Conservation (phyloP, 345 rosid genomes). For the rapeseed (Brassica napus) region DNA sequence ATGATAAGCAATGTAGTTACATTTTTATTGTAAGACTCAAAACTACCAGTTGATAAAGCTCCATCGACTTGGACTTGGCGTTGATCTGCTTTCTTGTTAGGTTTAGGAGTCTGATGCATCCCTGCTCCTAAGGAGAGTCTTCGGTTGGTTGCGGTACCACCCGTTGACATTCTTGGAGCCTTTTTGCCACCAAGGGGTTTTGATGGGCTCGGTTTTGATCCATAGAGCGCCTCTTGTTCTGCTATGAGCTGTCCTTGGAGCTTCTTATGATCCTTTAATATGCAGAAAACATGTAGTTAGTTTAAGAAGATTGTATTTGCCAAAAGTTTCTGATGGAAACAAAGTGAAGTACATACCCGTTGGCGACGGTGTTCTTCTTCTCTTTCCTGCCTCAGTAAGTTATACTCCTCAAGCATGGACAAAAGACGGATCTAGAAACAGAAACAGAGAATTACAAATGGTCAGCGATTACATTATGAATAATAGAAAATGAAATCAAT, state of each 20-base stretch:
- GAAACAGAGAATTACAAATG: not conserved
- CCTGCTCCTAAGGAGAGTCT: slow-evolving; percentile 79
- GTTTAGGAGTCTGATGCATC: slow-evolving; percentile 69
- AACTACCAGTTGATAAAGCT: slow-evolving; percentile 61
- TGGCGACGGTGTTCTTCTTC: slow-evolving; percentile 92
- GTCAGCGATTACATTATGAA: not conserved
- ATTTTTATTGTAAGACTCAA: not conserved
- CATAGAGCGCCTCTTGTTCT: slow-evolving; percentile 91
- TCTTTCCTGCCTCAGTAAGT: slow-evolving; percentile 75
- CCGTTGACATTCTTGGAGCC: slow-evolving; percentile 70
- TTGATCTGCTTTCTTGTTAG: slow-evolving; percentile 58
- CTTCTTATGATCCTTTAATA: slow-evolving; percentile 91
- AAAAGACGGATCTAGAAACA: slow-evolving; percentile 69
- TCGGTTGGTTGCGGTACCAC: slow-evolving; percentile 64
- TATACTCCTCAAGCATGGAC: slow-evolving; percentile 89
- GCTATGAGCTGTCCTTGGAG: slow-evolving; percentile 92
- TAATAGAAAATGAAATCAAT: not conserved
- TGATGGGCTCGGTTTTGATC: slow-evolving; percentile 95
- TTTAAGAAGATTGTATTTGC: not conserved
- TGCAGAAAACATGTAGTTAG: slow-evolving; percentile 12
- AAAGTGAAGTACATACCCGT: slow-evolving; percentile 50
- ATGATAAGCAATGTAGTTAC: not conserved
- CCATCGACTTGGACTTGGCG: slow-evolving; percentile 54
- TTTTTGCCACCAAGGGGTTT: slow-evolving; percentile 75
- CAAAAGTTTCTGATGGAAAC: not conserved